These are phyloP conservation scores for Pisolithus marmoratus DNA, from an alignment of 768 basidiomycete genomes.

Conservation along the genomic window DNA sequence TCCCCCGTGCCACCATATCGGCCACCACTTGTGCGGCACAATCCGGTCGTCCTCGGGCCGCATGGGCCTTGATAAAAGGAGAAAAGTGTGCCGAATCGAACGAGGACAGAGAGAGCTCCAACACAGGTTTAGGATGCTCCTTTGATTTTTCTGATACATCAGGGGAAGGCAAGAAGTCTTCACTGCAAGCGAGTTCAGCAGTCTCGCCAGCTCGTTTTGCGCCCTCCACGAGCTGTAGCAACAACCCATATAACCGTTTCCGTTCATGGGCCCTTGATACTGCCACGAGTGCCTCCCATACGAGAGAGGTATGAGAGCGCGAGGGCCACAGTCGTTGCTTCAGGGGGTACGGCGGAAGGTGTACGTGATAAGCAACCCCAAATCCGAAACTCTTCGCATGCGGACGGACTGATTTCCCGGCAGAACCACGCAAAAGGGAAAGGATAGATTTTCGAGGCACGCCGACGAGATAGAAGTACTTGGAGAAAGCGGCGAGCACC, in stretches of 20 bases:
- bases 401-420: constrained; percentile 1
- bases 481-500: constrained; percentile 39
- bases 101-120: constrained; percentile 22
- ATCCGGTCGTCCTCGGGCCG: constrained; percentile 22
- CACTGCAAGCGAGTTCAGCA: neutral
- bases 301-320: constrained; percentile 28
- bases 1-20: constrained; percentile 47
- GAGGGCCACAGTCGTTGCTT: constrained; percentile 28
- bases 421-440: constrained; percentile 10
- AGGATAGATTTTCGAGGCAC: constrained; percentile 37
- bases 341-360: neutral
- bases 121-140: neutral
- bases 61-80: constrained; percentile 45
- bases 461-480: constrained; percentile 47
- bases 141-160: neutral
- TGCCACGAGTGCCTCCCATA: constrained; percentile 28
- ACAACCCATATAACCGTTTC: constrained; percentile 38
- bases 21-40: constrained; percentile 36
- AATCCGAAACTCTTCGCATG: neutral
- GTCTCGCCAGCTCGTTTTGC: constrained; percentile 1
- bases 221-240: constrained; percentile 25
- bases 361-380: neutral
- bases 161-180: constrained; percentile 5
- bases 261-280: constrained; percentile 17
- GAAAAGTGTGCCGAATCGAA: constrained; percentile 42